Evolutionary conservation across 169 alveolate genomes (phyloP), one percentile per base, ranked within the genome.

Genomic region (Eimeria tenella): DNA sequence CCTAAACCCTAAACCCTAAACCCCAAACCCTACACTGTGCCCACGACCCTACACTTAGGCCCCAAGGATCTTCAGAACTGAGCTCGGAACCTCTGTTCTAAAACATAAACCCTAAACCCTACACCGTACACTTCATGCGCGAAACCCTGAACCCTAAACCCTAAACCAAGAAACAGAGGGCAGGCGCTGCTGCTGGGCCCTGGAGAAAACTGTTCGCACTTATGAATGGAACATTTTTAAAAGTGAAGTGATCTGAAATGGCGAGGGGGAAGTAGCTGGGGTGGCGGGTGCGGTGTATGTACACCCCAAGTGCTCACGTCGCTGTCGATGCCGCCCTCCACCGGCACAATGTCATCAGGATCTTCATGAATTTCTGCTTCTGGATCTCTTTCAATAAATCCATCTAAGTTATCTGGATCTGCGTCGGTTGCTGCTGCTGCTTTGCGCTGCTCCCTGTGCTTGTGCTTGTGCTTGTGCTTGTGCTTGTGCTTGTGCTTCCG

Each of bases 401-500:
- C 93, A 2, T 82, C 93, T 0, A 65, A 53, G 3, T 81, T 65
- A 3, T 86, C 93, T 5, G 55, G 77, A n/a, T 83, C 77, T 4
- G 15, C 79, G 17, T 86, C 92, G 4, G n/a, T n/a, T 8, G 8
- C 56, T 19, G 17, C 56, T 5, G 9, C 83, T 73, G 53, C 79
- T 13, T 19, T 31, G 81, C 60, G 42, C 79, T 8, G 50, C 82
- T 15, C 56, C 82, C 25, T 86, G 71, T 13, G 74, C 83, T 63
- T 52, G 17, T 49, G 71, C 42, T 86, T 62, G 4, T 53, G 74
- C 63, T 58, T 56, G 23, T 31, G 13, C 77, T 83, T 83, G 13
- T 86, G 70, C 68, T 86, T 86, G 50, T 86, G 52, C 82, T 86
- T 60, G 49, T 86, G 70, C 77, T 83, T 83, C 91, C 60, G 55